A percentile compares a stretch with the other conserved stretches of the same genome.
Conservation (phyloP, 257 asterid species). For the Salvia miltiorrhiza region DNA sequence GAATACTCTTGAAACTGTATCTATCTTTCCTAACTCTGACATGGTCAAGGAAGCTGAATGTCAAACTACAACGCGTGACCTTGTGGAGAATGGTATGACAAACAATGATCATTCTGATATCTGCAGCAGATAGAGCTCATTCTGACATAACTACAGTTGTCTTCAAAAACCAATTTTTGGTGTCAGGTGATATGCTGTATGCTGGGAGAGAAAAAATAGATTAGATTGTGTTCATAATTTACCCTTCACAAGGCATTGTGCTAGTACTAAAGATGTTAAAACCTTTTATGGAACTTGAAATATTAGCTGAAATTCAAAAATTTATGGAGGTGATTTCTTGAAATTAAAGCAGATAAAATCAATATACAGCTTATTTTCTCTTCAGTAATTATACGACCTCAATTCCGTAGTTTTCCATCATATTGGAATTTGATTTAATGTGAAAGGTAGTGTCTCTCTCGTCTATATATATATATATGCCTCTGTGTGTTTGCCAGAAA, state of each 20-base stretch:
- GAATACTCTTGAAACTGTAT: conserved; percentile 27
- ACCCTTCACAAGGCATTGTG: conserved; percentile 34
- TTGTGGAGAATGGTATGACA: conserved; percentile 34
- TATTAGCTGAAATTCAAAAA: conserved; percentile 27
- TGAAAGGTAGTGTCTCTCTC: not conserved
- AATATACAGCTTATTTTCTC: conserved; percentile 13
- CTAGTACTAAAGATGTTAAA: conserved; percentile 28
- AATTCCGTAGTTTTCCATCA: not conserved
- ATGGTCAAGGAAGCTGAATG: conserved; percentile 27
- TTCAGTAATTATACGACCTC: conserved; percentile 7
- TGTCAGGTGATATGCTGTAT: conserved; percentile 39
- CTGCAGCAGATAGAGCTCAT: conserved; percentile 33
- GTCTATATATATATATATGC: not conserved
- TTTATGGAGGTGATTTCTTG: conserved; percentile 20
- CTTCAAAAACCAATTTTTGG: conserved; percentile 14
- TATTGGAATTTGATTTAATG: not conserved
- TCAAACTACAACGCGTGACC: conserved; percentile 26
- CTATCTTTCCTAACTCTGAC: conserved; percentile 22
- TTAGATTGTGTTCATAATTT: conserved; percentile 36
- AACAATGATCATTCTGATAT: conserved; percentile 25
- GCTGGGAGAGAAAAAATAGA: conserved; percentile 42
- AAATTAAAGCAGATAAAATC: conserved; percentile 15
- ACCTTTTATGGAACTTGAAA: conserved; percentile 29
- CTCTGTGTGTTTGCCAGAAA: not conserved
- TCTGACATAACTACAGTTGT: conserved; percentile 32